Conservation (phyloP, 371 early-diverging fungal species). For the Mortierella sp. region DNA sequence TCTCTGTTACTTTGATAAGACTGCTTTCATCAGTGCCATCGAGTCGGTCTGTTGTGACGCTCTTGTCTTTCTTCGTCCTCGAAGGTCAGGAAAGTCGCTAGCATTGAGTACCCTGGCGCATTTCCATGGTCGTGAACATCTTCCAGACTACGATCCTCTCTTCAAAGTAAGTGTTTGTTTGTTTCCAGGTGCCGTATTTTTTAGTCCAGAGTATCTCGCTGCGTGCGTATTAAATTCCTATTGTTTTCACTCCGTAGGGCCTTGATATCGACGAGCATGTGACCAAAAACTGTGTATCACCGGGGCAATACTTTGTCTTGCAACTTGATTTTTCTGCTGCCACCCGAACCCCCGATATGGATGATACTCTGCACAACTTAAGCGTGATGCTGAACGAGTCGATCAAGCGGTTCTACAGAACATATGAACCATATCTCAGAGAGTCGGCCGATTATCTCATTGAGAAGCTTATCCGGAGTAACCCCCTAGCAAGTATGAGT, state of each 20-base stretch:
- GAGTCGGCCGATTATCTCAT: constrained; percentile 29
- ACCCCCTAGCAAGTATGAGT: constrained; percentile 24
- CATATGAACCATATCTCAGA: constrained; percentile 37
- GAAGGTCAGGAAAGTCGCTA: constrained; percentile 52
- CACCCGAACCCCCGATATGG: constrained; percentile 17
- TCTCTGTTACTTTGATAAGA: constrained; percentile 43
- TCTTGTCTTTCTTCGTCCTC: constrained; percentile 48
- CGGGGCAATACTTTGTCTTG: constrained; percentile 42
- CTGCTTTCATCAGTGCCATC: constrained; percentile 35
- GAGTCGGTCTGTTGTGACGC: constrained; percentile 19
- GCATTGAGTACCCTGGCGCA: constrained; percentile 41
- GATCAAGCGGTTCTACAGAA: constrained; percentile 36
- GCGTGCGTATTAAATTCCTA: constrained; percentile 5
- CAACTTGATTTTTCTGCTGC: constrained; percentile 32
- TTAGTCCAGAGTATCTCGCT: constrained; percentile 8
- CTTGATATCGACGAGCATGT: constrained; percentile 47
- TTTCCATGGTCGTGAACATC: constrained; percentile 55
- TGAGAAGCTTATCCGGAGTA: constrained; percentile 20
- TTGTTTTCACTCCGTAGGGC: constrained; percentile 12
- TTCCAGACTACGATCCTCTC: constrained; percentile 39
- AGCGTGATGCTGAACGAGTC: constrained; percentile 35
- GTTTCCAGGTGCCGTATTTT: constrained; percentile 2
- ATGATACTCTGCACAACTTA: constrained; percentile 14
- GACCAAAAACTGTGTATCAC: constrained; percentile 8
- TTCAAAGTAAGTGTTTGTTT: constrained; percentile 28